Percentiles rank a stretch among this genome's conserved stretches.
Conservation (phyloP, 768 basidiomycete genomes). For the Lactarius akahatsu region DNA sequence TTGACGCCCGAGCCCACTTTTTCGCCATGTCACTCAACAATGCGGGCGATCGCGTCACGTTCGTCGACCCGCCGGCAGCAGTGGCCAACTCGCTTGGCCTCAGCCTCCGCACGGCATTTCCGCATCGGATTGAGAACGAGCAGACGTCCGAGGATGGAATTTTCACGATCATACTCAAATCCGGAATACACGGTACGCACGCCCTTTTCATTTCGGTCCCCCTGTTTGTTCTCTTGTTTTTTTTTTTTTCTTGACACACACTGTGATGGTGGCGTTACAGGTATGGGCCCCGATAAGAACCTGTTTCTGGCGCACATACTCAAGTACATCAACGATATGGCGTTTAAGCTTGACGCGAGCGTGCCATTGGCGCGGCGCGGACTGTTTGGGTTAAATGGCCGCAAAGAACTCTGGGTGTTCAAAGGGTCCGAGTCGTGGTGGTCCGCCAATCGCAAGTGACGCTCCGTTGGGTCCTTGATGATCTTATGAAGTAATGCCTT, state of each 20-base stretch:
- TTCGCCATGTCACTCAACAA: constrained; percentile 67
- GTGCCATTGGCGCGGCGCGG: constrained; percentile 53
- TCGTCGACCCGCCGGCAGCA: constrained; percentile 44
- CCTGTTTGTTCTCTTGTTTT: background rate
- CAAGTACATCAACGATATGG: constrained; percentile 53
- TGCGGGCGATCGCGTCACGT: constrained; percentile 53
- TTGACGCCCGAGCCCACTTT: constrained; percentile 53
- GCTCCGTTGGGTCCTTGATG: constrained; percentile 1
- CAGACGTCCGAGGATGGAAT: constrained; percentile 50
- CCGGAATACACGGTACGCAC: constrained; percentile 23
- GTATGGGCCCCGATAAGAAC: constrained; percentile 44
- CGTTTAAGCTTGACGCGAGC: constrained; percentile 65
- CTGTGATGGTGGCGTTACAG: constrained; percentile 19
- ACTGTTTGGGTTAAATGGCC: constrained; percentile 41
- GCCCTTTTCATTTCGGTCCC: background rate
- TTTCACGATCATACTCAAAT: constrained; percentile 57
- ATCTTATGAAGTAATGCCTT: constrained; percentile 20
- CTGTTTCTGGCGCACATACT: constrained; percentile 63
- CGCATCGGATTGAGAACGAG: constrained; percentile 43
- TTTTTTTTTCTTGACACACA: background rate
- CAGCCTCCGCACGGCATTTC: constrained; percentile 43
- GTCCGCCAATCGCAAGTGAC: constrained; percentile 15
- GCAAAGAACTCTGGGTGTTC: constrained; percentile 67
- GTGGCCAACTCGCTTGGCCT: constrained; percentile 41
- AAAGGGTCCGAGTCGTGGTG: constrained; percentile 39